Percentiles rank a stretch among this genome's conserved stretches.
phyloP scores from a whole-genome alignment of 225 moss, liverwort and hornwort genomes.

The Antitrichia curtipendula region DNA sequence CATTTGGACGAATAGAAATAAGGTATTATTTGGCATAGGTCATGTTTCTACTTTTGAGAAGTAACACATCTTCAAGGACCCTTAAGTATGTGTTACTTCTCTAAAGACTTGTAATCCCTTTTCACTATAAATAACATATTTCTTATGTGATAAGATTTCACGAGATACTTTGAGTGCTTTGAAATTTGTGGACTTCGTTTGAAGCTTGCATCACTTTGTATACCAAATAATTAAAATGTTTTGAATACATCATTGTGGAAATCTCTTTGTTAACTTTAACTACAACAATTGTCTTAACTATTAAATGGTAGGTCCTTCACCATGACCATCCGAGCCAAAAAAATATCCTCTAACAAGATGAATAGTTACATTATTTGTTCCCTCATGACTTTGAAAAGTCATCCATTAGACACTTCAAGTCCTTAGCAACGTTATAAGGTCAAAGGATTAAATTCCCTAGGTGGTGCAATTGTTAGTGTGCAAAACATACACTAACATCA shows the following conservation, averaged over 20 bases:
- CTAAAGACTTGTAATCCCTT: neutral
- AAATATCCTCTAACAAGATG: too few relatives aligned
- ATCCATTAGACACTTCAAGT: neutral
- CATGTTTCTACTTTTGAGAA: neutral
- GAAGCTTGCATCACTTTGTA: too few relatives aligned
- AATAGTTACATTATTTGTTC: neutral
- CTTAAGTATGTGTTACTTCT: neutral
- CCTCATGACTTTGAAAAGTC: accelerated
- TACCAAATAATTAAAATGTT: neutral
- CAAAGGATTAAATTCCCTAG: neutral
- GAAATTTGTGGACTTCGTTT: neutral
- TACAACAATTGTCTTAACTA: neutral
- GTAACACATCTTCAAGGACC: accelerated
- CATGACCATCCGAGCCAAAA: accelerated
- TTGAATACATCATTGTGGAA: accelerated
- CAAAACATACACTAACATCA: too few relatives aligned
- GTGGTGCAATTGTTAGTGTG: accelerated
- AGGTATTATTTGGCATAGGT: neutral
- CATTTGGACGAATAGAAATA: neutral
- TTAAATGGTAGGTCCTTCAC: accelerated
- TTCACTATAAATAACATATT: too few relatives aligned
- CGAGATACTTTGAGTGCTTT: neutral
- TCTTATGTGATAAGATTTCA: accelerated
- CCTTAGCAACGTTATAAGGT: too few relatives aligned
- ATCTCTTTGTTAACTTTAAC: too few relatives aligned